Evolutionary conservation across 2,329 filamentous ascomycete genomes (phyloP).

Genomic region (Hypoxylon sp.): DNA sequence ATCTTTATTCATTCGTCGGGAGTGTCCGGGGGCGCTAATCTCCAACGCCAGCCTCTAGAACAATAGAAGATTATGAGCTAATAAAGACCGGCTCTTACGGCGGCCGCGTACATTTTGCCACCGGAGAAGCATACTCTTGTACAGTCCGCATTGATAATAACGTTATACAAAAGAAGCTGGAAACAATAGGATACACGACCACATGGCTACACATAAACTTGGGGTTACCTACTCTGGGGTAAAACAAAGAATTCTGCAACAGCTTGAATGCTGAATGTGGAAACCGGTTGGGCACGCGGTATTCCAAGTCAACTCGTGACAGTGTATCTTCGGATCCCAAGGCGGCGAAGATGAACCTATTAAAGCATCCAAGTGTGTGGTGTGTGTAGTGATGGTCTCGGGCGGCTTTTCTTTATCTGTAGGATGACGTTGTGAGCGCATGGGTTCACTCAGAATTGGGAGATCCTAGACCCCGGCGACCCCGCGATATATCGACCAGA

Average conservation of each 20-base stretch:
- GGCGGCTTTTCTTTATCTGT: constrained; percentile 21
- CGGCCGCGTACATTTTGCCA: too few relatives aligned
- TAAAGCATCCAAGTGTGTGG: not conserved
- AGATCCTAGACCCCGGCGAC: constrained; percentile 35
- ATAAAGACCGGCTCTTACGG: too few relatives aligned
- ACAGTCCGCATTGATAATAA: too few relatives aligned
- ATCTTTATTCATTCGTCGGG: too few relatives aligned
- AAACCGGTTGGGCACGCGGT: constrained; percentile 18
- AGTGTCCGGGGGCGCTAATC: too few relatives aligned
- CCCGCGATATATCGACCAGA: constrained; percentile 31
- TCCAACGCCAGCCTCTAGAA: too few relatives aligned
- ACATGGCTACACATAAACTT: not conserved
- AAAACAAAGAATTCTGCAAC: constrained; percentile 11
- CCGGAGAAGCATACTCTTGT: too few relatives aligned
- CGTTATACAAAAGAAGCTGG: not conserved
- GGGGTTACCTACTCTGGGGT: constrained; percentile 11
- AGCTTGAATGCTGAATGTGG: constrained; percentile 2
- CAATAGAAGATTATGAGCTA: too few relatives aligned
- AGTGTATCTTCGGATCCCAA: constrained; percentile 8
- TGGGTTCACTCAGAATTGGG: constrained; percentile 23
- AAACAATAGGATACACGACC: constrained; percentile 9
- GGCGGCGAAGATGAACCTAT: constrained; percentile 12
- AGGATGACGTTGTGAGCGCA: constrained; percentile 30
- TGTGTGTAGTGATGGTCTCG: constrained; percentile 28
- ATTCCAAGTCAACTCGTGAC: constrained; percentile 23